Evolutionary conservation across 139 green algal species (phyloP).

Genomic region (Astrephomene gubernaculifera): DNA sequence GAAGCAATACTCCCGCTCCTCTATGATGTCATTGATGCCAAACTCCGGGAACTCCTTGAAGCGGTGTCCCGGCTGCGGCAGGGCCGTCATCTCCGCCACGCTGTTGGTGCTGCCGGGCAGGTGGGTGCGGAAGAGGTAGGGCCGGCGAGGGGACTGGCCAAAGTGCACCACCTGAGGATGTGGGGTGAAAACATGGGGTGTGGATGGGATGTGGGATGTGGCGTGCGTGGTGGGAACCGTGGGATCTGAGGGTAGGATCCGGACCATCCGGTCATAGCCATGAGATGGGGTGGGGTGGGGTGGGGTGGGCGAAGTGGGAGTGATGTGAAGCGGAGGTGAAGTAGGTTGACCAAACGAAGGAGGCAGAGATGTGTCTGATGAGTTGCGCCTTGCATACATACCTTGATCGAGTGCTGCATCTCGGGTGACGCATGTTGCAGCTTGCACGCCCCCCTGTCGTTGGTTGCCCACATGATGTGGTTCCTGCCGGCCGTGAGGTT

Average conservation of each 20-base stretch:
- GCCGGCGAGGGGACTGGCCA: background rate
- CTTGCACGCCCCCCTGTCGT: conserved; percentile 36
- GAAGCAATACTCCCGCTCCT: conserved; percentile 26
- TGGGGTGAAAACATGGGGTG: background rate
- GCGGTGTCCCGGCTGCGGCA: conserved; percentile 21
- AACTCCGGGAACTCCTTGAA: conserved; percentile 33
- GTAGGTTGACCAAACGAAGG: no score
- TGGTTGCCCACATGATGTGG: conserved; percentile 37
- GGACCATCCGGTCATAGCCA: no score
- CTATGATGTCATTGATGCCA: background rate
- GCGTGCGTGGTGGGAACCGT: no score
- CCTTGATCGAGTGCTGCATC: conserved; percentile 38
- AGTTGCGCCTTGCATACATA: no score
- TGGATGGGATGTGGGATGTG: no score
- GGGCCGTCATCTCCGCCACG: background rate
- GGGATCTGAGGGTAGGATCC: no score
- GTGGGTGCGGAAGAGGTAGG: background rate
- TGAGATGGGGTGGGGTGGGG: no score
- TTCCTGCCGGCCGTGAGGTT: conserved; percentile 21
- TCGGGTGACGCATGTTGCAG: background rate
- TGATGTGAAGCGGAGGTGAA: no score
- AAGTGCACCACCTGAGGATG: conserved; percentile 38
- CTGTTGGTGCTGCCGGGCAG: background rate
- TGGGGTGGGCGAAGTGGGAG: no score
- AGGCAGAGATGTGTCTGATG: no score